Evolutionary conservation across 2,329 filamentous ascomycete genomes (phyloP).

Genomic region (Conoideocrella luteorostrata): DNA sequence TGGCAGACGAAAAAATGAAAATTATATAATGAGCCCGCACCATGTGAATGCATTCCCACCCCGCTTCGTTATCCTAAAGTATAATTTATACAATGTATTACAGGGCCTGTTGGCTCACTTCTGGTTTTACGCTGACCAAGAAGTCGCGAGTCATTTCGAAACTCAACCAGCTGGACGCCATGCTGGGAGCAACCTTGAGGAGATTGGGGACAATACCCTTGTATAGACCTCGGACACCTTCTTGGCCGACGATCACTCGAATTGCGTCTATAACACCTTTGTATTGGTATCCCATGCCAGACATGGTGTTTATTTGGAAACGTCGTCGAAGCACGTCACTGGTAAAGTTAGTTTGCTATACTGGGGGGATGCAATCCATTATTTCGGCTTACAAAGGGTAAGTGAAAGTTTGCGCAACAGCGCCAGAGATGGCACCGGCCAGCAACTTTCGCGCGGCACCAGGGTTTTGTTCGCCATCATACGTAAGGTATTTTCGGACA

Average conservation of each 20-base stretch:
- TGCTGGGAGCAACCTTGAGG: slow-evolving; percentile 94
- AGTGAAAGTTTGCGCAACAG: slow-evolving; percentile 93
- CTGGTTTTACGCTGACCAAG: slow-evolving; percentile 56
- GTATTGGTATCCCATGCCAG: slow-evolving; percentile 95
- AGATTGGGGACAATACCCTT: slow-evolving; percentile 95
- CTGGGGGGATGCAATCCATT: not conserved
- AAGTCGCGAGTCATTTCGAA: slow-evolving; percentile 92
- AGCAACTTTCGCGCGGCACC: slow-evolving; percentile 72
- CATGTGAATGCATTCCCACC: slow-evolving; percentile 2
- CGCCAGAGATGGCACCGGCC: slow-evolving; percentile 90
- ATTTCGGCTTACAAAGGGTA: slow-evolving; percentile 77
- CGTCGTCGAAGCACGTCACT: slow-evolving; percentile 87
- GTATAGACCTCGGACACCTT: slow-evolving; percentile 81
- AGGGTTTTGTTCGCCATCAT: slow-evolving; percentile 81
- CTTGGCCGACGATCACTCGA: slow-evolving; percentile 71
- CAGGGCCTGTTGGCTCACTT: slow-evolving; percentile 22
- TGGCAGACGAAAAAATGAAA: slow-evolving; percentile 2
- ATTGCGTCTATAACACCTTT: slow-evolving; percentile 80
- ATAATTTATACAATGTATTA: slow-evolving; percentile 14
- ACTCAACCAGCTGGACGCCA: slow-evolving; percentile 97
- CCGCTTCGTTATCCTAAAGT: not conserved
- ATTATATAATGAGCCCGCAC: slow-evolving; percentile 1
- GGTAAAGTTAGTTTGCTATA: slow-evolving; percentile 12
- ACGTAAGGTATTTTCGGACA: slow-evolving; percentile 75
- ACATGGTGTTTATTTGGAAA: slow-evolving; percentile 99